Evolutionary conservation across 495 filamentous ascomycete genomes (phyloP).

Genomic region (Penicillium bovifimosum): DNA sequence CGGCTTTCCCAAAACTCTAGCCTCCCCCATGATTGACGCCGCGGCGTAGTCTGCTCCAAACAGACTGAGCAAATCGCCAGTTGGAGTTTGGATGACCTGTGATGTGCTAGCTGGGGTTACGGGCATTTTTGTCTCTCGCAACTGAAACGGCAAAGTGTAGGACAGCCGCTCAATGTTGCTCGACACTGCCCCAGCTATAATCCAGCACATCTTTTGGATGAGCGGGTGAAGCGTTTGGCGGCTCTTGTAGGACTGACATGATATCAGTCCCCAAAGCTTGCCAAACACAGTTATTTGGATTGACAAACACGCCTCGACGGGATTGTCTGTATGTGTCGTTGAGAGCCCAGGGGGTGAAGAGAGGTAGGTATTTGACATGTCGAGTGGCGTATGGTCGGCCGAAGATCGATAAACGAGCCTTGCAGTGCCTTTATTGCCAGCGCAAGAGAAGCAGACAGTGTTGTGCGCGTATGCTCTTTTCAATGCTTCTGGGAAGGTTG

Average conservation of each 20-base stretch:
- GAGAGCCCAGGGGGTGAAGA: constrained; percentile 74
- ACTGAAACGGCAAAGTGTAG: constrained; percentile 69
- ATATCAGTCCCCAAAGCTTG: constrained; percentile 80
- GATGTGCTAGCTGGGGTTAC: not conserved
- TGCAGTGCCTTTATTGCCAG: constrained; percentile 31
- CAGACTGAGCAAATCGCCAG: constrained; percentile 18
- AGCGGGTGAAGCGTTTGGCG: constrained; percentile 78
- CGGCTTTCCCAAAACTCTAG: constrained; percentile 71
- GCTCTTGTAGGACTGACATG: constrained; percentile 75
- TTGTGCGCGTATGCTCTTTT: constrained; percentile 65
- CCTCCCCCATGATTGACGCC: constrained; percentile 73
- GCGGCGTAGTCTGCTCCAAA: constrained; percentile 68
- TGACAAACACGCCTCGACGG: constrained; percentile 77
- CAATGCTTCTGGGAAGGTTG: constrained; percentile 72
- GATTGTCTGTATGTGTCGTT: constrained; percentile 69
- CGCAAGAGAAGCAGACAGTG: constrained; percentile 24
- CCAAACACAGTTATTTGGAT: constrained; percentile 81
- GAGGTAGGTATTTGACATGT: constrained; percentile 76
- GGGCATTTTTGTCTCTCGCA: not conserved
- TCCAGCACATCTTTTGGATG: constrained; percentile 75
- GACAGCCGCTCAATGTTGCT: constrained; percentile 81
- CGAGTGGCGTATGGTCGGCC: constrained; percentile 54
- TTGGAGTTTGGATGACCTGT: not conserved
- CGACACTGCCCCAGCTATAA: constrained; percentile 74
- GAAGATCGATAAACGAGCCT: constrained; percentile 72